phyloP scores from a whole-genome alignment of 441 rosid genomes.

The Cnidoscolus chayamansa region DNA sequence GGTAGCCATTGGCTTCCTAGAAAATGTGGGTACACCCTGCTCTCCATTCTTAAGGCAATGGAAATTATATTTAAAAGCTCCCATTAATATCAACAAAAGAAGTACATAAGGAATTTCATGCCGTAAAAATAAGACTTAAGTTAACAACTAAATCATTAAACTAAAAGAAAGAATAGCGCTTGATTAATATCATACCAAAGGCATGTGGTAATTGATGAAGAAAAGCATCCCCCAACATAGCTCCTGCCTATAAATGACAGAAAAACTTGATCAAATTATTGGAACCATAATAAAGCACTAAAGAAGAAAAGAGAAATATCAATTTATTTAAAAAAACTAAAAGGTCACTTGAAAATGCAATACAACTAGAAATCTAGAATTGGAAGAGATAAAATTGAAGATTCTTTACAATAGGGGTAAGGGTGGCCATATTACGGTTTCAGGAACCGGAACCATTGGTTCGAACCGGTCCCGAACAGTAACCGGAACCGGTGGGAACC shows the following conservation, averaged over 20 bases:
- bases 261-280: constrained; percentile 17
- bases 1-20: background rate
- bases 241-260: constrained; percentile 72
- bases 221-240: constrained; percentile 99
- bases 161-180: constrained; percentile 8
- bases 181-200: constrained; percentile 61
- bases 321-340: constrained; percentile 1
- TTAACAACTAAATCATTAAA: background rate
- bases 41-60: constrained; percentile 2
- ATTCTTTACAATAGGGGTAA: too few species aligned
- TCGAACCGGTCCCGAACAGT: too few species aligned
- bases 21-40: background rate
- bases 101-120: background rate
- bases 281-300: constrained; percentile 6
- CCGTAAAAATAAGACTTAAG: background rate
- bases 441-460: too few species aligned
- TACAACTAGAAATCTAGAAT: background rate
- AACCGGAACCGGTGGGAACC: too few species aligned
- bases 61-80: background rate
- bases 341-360: background rate
- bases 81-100: background rate
- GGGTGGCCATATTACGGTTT: too few species aligned
- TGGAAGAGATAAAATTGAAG: background rate
- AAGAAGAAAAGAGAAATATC: constrained; percentile 1
- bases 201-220: constrained; percentile 99